Percentiles rank a stretch among this genome's conserved stretches.
phyloP scores from a whole-genome alignment of 2,329 filamentous ascomycete species.

The Magnaporthiopsis incrustans region DNA sequence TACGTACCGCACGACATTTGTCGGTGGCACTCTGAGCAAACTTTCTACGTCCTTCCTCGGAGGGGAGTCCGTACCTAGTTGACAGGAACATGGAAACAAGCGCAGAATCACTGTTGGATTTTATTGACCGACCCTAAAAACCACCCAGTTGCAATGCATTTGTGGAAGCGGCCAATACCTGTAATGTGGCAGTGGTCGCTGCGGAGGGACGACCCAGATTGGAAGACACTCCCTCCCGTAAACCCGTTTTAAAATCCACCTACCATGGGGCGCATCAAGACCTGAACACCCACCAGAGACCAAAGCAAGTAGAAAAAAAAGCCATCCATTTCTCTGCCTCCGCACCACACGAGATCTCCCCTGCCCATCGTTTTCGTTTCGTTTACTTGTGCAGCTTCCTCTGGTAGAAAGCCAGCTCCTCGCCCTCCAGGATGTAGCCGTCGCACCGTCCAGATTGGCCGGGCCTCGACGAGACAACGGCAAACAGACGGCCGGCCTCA shows the following conservation, averaged over 20 bases:
- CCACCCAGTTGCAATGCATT: constrained; percentile 9
- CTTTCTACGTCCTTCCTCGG: background rate
- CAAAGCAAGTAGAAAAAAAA: constrained; percentile 4
- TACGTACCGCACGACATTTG: background rate
- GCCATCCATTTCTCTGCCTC: constrained; percentile 3
- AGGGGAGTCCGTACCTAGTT: too few relatives aligned
- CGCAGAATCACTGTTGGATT: constrained; percentile 8
- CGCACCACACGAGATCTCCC: background rate
- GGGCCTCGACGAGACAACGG: constrained; percentile 84
- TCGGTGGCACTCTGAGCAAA: background rate
- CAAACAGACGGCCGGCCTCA: constrained; percentile 96
- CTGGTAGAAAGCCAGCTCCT: constrained; percentile 99
- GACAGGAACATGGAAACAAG: background rate
- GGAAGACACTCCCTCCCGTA: background rate
- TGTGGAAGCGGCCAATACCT: constrained; percentile 8
- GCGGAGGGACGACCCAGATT: background rate
- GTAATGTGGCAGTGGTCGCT: constrained; percentile 4
- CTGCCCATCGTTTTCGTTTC: constrained; percentile 6
- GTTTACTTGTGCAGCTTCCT: constrained; percentile 96
- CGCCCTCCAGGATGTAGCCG: constrained; percentile 97
- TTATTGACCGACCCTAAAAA: constrained; percentile 9
- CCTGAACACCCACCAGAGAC: constrained; percentile 12
- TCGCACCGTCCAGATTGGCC: constrained; percentile 96
- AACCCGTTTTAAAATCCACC: constrained; percentile 4
- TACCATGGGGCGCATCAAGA: constrained; percentile 7